phyloP scores from a whole-genome alignment of 2,329 filamentous ascomycete genomes.

The Cladophialophora exuberans region DNA sequence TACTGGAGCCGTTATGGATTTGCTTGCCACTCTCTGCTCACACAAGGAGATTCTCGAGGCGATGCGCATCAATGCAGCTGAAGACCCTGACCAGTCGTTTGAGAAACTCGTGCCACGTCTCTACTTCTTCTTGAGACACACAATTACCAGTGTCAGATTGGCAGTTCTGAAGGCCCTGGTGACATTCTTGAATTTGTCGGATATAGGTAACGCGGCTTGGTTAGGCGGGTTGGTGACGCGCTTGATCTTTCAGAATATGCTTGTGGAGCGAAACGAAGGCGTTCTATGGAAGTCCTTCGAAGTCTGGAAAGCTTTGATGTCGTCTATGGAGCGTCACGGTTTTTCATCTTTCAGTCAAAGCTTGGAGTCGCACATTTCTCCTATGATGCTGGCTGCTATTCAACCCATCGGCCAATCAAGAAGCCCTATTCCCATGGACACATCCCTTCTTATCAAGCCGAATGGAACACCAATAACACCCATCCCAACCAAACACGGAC shows the following conservation, averaged over 20 bases:
- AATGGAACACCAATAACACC: slow-evolving; percentile 80
- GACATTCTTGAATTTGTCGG: slow-evolving; percentile 88
- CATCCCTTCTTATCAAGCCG: slow-evolving; percentile 84
- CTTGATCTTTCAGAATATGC: slow-evolving; percentile 89
- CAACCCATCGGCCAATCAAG: slow-evolving; percentile 91
- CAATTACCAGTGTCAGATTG: slow-evolving; percentile 91
- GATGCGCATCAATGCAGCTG: slow-evolving; percentile 86
- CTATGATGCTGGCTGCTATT: slow-evolving; percentile 81
- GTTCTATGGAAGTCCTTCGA: slow-evolving; percentile 83
- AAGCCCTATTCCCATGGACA: slow-evolving; percentile 90
- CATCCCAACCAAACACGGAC: slow-evolving; percentile 43
- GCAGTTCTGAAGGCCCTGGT: slow-evolving; percentile 90
- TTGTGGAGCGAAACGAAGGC: slow-evolving; percentile 86
- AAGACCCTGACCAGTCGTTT: slow-evolving; percentile 86
- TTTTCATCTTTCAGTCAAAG: slow-evolving; percentile 67
- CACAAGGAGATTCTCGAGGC: slow-evolving; percentile 90
- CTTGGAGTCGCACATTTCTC: slow-evolving; percentile 73
- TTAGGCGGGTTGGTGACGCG: slow-evolving; percentile 86
- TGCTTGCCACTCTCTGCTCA: slow-evolving; percentile 91
- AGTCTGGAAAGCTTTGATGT: slow-evolving; percentile 71
- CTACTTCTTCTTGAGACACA: slow-evolving; percentile 95
- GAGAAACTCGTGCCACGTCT: slow-evolving; percentile 88
- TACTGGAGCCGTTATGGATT: slow-evolving; percentile 97
- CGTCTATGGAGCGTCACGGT: slow-evolving; percentile 58
- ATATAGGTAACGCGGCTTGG: slow-evolving; percentile 81